Conservation (phyloP, 192 early-diverging fungal species). For the Coemansia sp. region DNA sequence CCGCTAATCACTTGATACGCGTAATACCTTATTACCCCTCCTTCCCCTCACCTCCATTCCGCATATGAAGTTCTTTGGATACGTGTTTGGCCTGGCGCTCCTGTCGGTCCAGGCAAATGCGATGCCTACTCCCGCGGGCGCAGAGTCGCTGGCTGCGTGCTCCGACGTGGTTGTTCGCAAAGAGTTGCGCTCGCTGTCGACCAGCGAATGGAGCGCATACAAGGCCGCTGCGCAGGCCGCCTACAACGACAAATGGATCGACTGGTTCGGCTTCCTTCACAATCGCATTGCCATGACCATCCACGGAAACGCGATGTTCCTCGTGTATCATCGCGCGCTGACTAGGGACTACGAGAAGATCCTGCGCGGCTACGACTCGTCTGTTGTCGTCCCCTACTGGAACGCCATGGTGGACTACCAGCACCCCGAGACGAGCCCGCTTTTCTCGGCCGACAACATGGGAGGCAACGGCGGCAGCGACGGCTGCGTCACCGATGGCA, state of each 20-base stretch:
- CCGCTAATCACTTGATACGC: constrained; percentile 3
- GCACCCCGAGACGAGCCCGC: constrained; percentile 28
- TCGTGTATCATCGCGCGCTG: constrained; percentile 55
- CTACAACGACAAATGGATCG: constrained; percentile 39
- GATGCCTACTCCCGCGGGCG: constrained; percentile 31
- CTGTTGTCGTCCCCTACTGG: constrained; percentile 49
- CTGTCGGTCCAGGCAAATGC: constrained; percentile 6
- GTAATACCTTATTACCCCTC: not conserved
- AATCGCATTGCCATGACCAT: constrained; percentile 16
- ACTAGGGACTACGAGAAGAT: constrained; percentile 54
- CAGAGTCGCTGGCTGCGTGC: constrained; percentile 22
- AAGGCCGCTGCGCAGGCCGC: constrained; percentile 23
- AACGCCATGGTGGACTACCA: constrained; percentile 48
- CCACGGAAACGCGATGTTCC: constrained; percentile 48
- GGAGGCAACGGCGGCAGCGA: constrained; percentile 44
- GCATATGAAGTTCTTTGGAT: constrained; percentile 33
- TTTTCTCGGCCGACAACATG: constrained; percentile 29
- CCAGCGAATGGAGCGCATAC: constrained; percentile 45
- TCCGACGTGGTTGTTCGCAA: constrained; percentile 36
- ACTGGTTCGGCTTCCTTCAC: constrained; percentile 51
- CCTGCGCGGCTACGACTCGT: constrained; percentile 48
- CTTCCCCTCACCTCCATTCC: not conserved
- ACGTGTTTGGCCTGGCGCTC: constrained; percentile 31
- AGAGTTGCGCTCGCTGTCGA: constrained; percentile 42
- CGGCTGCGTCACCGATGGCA: constrained; percentile 31